Base-by-base conservation (phyloP, 139 green algal genomes). In the Astrephomene gubernaculifera region DNA sequence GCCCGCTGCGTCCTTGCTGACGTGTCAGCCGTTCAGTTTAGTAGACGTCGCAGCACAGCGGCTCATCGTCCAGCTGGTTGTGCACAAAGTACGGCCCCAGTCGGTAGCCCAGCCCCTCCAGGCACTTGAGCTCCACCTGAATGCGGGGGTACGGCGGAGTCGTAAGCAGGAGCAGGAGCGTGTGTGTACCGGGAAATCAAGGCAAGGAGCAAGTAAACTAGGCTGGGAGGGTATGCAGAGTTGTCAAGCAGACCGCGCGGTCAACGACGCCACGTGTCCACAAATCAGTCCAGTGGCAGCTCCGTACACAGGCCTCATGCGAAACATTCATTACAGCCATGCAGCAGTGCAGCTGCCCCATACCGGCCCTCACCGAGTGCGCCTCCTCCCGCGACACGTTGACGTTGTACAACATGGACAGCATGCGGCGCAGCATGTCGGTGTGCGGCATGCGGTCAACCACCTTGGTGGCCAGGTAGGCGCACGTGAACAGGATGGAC, bases 381-480 rank as follows among this genome's bases (percentile, higher is more conserved):
- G 89, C 85, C 64, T 91, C 68, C 35, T 68, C 44, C 2, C 81
- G 81, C 17, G 35, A 78, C 14, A 92, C 86, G 25, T 27, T 27
- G 1, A 49, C 36, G 33, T 49, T 29, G 71, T 85, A 85, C 21
- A 87, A 53, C 44, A 63, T 41, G 44, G 57, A 73, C 21, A 93
- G 84, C 54, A 93, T 91, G 76, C 80, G 88, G 70, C 90, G 79
- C 79, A 90, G 82, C 64, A 92, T 86, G 64, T 85, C 89, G 24
- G 83, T 39, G 41, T 82, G 81, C 4, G 74, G 81, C 73, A 88
- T 83, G 43, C 69, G 85, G 78, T 91, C 90, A 38, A 87, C 87
- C 1, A 90, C 63, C 67, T 93, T 93, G 78, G 87, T 90, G 57
- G 90, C 87, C 17, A 93, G 81, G 87, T 89, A 93, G n/a, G 90